These are phyloP conservation scores for Zhuliangozyma parablackwelliae DNA, from an alignment of 1,139 yeast genomes.

Conservation along the genomic window DNA sequence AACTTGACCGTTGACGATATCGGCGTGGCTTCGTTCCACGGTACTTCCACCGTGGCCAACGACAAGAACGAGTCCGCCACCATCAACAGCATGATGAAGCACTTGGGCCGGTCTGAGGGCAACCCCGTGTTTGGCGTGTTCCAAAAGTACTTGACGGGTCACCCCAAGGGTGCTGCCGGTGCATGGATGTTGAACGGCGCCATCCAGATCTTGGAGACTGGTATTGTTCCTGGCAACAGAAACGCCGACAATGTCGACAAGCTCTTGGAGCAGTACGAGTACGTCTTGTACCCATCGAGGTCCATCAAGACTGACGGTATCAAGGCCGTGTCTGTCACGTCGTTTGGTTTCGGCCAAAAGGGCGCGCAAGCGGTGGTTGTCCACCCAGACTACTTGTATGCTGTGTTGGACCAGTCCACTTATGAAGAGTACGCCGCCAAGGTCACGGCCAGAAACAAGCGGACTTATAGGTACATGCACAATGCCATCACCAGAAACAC, in stretches of 20 bases:
- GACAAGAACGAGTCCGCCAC: conserved; percentile 97
- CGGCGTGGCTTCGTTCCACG: conserved; percentile 98
- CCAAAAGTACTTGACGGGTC: conserved; percentile 99
- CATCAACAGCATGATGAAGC: conserved; percentile 86
- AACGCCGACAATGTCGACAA: conserved; percentile 96
- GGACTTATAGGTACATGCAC: conserved; percentile 93
- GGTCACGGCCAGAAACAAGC: conserved; percentile 79
- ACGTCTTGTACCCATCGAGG: conserved; percentile 91
- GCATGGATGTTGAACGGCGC: conserved; percentile 99
- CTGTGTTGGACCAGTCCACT: conserved; percentile 66
- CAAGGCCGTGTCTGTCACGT: conserved; percentile 94
- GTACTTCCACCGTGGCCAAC: conserved; percentile 96
- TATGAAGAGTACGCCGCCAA: conserved; percentile 67
- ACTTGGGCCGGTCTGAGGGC: conserved; percentile 95
- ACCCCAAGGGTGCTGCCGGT: conserved; percentile 99
- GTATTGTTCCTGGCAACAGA: conserved; percentile 97
- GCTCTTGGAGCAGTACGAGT: conserved; percentile 73
- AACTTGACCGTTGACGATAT: conserved; percentile 91
- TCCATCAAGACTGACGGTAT: conserved; percentile 93
- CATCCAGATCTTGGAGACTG: conserved; percentile 84
- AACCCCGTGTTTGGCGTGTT: conserved; percentile 96
- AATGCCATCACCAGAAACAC: conserved; percentile 89
- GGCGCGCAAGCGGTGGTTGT: conserved; percentile 94
- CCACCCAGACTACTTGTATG: conserved; percentile 90
- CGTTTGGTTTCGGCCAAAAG: conserved; percentile 99